Base-by-base conservation (phyloP, 805 yeast genomes). In the Saturnispora hagleri region DNA sequence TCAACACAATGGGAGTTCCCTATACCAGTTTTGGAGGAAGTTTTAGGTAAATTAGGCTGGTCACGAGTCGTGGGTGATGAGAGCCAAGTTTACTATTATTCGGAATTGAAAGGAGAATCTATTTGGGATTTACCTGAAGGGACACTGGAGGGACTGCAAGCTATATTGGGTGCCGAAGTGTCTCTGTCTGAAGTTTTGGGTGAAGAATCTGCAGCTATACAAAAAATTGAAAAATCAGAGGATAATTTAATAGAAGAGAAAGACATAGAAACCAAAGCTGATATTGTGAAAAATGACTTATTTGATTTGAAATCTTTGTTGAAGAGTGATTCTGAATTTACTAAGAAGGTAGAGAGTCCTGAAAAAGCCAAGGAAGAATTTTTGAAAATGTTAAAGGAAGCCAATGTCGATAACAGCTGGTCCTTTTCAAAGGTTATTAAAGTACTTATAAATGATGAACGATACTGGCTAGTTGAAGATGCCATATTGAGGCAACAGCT, bases 1-100 rank as follows among this genome's bases (percentile, higher is more conserved):
- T 80, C 80, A 57, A 81, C 96, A 0, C 79, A 82, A 48, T 89
- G 97, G 96, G 87, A 85, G 26, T 80, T 81, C 56, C 97, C 97
- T 0, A 76, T 67, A 17, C 84, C 74, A 49, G 60, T 75, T 24
- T 71, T 81, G 17, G 68, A 69, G 20, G 43, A 52, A 36, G 73
- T 82, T 5, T 35, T 56, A 22, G 18, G 20, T 5, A 13, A 34
- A 15, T 33, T 48, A 31, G 79, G 77, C 17, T 84, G 87, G 87
- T 68, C 67, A 34, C 71, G 69, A 57, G 73, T 67, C 33, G 61
- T 65, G 1, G 72, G 82, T 0, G 76, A 76, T 12, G 82, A 76
- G 6, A 89, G 73, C 69, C 73, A 20, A 63, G 66, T 38, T 12
- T 89, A 89, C 65, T 89, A 86, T 70, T 83, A 82, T 66, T 85